Percentiles rank a stretch among this genome's conserved stretches.
Evolutionary conservation across 2,329 filamentous ascomycete species (phyloP).

Genomic region (Apiospora saccharicola): DNA sequence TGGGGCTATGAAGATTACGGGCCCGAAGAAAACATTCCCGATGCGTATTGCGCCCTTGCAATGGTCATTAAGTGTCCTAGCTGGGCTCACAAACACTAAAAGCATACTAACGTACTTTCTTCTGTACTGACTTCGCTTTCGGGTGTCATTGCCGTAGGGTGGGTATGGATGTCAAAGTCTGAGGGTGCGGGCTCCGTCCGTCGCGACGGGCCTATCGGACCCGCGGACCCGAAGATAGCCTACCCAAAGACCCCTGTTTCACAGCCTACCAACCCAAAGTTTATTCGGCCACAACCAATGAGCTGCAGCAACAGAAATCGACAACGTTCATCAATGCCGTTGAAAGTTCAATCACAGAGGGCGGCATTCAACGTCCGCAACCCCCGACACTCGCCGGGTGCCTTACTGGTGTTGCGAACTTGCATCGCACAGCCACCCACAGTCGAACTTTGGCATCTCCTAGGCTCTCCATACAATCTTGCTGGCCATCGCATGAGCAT

Average conservation of each 20-base stretch:
- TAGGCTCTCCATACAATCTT: too few relatives aligned
- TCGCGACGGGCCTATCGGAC: neutral
- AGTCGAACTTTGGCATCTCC: neutral
- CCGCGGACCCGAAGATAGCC: neutral
- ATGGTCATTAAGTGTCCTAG: too few relatives aligned
- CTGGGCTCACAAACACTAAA: too few relatives aligned
- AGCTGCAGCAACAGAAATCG: too few relatives aligned
- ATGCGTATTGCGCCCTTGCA: neutral
- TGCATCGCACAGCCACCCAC: neutral
- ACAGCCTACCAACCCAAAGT: too few relatives aligned
- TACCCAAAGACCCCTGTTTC: neutral
- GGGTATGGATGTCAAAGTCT: neutral
- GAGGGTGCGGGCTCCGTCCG: neutral
- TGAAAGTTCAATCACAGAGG: neutral
- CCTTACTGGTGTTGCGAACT: neutral
- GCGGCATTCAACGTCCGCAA: neutral
- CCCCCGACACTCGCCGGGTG: neutral
- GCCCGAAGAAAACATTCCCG: neutral
- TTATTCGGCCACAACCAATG: neutral
- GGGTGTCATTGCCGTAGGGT: neutral
- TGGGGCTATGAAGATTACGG: neutral
- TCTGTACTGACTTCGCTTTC: neutral
- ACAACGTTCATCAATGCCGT: too few relatives aligned
- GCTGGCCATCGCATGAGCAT: neutral
- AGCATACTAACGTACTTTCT: too few relatives aligned